Conservation (phyloP, 2,329 filamentous ascomycete genomes). For the Claviceps arundinis region DNA sequence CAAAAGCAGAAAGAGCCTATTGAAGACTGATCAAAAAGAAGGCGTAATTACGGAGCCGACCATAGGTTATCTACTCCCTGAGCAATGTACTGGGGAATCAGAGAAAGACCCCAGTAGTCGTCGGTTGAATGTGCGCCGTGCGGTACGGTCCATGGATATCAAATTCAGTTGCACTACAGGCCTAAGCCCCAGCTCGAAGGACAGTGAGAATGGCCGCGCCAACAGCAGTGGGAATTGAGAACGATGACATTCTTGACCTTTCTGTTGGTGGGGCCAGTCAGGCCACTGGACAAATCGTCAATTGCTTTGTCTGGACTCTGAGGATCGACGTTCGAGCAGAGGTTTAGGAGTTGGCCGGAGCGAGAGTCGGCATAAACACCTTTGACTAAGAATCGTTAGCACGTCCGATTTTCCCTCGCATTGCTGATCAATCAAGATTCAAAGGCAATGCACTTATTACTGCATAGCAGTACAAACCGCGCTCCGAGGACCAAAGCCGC, state of each 20-base stretch:
- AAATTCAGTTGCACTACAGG: slow-evolving; percentile 53
- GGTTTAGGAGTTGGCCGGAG: slow-evolving; percentile 14
- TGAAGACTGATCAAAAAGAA: slow-evolving; percentile 76
- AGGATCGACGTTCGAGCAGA: slow-evolving; percentile 14
- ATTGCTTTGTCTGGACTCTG: slow-evolving; percentile 10
- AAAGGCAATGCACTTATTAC: no score
- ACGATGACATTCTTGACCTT: slow-evolving; percentile 35
- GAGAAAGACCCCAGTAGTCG: slow-evolving; percentile 65
- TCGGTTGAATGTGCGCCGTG: slow-evolving; percentile 37
- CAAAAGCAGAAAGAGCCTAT: slow-evolving; percentile 61
- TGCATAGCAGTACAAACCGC: no score
- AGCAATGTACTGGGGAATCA: slow-evolving; percentile 68
- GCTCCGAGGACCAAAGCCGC: no score
- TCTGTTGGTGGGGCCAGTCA: slow-evolving; percentile 20
- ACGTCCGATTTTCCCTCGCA: background rate
- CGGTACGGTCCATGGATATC: slow-evolving; percentile 41
- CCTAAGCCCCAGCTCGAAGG: slow-evolving; percentile 51
- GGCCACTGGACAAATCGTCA: slow-evolving; percentile 14
- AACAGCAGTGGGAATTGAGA: slow-evolving; percentile 49
- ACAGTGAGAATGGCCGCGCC: slow-evolving; percentile 63
- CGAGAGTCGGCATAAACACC: slow-evolving; percentile 34
- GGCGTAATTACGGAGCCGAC: slow-evolving; percentile 77
- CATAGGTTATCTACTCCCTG: slow-evolving; percentile 64
- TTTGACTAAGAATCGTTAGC: slow-evolving; percentile 25
- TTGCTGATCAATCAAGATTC: no score